These are phyloP conservation scores for Stachybotrys echinatus DNA, from an alignment of 2,329 filamentous ascomycete species.

Conservation along the genomic window DNA sequence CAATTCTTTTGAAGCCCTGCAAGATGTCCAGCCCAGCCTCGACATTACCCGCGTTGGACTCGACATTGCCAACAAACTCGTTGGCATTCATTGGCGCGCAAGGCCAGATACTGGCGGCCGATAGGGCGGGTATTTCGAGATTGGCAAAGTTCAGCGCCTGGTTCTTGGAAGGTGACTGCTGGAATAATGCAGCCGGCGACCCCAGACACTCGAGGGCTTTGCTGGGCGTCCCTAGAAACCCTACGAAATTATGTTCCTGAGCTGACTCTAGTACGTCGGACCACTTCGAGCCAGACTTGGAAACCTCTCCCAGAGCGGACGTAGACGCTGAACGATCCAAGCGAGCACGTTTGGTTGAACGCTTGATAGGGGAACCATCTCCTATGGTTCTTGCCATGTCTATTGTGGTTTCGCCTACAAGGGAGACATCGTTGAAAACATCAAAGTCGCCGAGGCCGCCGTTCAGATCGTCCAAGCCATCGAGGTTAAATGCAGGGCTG, in stretches of 20 bases:
- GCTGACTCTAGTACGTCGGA: not conserved
- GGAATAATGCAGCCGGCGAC: conserved; percentile 49
- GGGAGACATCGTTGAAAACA: conserved; percentile 47
- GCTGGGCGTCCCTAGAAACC: conserved; percentile 48
- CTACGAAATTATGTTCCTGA: not conserved
- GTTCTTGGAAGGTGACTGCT: conserved; percentile 20
- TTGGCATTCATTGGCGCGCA: conserved; percentile 9
- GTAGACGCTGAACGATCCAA: conserved; percentile 60
- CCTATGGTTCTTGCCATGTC: conserved; percentile 40
- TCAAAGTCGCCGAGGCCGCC: conserved; percentile 53
- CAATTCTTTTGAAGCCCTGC: conserved; percentile 72
- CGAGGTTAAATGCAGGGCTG: conserved; percentile 63
- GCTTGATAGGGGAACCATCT: conserved; percentile 63
- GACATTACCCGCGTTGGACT: conserved; percentile 49
- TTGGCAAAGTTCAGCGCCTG: not conserved
- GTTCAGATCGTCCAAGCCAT: conserved; percentile 45
- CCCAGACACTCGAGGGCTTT: conserved; percentile 50
- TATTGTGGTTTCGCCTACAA: conserved; percentile 21
- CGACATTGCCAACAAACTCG: conserved; percentile 40
- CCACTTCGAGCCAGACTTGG: conserved; percentile 46
- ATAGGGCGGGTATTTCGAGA: not conserved
- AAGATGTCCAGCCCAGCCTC: conserved; percentile 61
- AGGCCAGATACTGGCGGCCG: not conserved
- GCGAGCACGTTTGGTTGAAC: conserved; percentile 52
- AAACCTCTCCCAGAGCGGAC: conserved; percentile 57